phyloP scores from a whole-genome alignment of 1,284 basidiomycete genomes.

The Golubevia sp. region DNA sequence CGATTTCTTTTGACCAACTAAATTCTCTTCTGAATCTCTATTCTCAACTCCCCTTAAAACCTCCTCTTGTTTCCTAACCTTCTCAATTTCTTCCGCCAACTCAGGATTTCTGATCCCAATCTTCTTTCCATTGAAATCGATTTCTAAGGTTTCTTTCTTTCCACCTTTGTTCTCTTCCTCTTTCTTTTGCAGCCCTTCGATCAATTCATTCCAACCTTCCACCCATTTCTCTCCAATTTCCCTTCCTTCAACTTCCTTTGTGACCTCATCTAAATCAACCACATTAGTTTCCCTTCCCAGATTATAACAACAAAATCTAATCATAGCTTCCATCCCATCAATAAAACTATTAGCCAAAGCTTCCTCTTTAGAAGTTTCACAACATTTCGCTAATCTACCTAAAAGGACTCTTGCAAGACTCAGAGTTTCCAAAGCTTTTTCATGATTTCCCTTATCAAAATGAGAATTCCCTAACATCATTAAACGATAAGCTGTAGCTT shows the following conservation, averaged over 20 bases:
- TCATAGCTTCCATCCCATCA: slow-evolving; percentile 49
- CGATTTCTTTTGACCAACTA: slow-evolving; percentile 3
- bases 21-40: slow-evolving; percentile 8
- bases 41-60: slow-evolving; percentile 22
- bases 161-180: neutral
- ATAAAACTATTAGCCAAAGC: slow-evolving; percentile 58
- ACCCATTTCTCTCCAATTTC: slow-evolving; percentile 26
- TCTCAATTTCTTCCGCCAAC: slow-evolving; percentile 43
- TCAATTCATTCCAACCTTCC: slow-evolving; percentile 29
- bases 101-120: slow-evolving; percentile 53
- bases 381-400: slow-evolving; percentile 36
- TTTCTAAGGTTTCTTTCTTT: slow-evolving; percentile 21
- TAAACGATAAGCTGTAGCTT: slow-evolving; percentile 40
- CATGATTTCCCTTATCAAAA: slow-evolving; percentile 39
- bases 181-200: slow-evolving; percentile 16
- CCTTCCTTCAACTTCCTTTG: slow-evolving; percentile 20
- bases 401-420: slow-evolving; percentile 41
- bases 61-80: slow-evolving; percentile 35
- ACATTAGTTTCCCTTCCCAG: slow-evolving; percentile 31
- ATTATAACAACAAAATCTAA: slow-evolving; percentile 56
- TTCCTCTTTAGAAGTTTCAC: slow-evolving; percentile 39
- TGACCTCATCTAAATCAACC: slow-evolving; percentile 36
- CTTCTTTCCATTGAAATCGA: slow-evolving; percentile 41
- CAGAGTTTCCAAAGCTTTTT: slow-evolving; percentile 26
- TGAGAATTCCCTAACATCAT: slow-evolving; percentile 28